Evolutionary conservation across 163 green algal genomes (phyloP).

Genomic region (Scenedesmus sp.): DNA sequence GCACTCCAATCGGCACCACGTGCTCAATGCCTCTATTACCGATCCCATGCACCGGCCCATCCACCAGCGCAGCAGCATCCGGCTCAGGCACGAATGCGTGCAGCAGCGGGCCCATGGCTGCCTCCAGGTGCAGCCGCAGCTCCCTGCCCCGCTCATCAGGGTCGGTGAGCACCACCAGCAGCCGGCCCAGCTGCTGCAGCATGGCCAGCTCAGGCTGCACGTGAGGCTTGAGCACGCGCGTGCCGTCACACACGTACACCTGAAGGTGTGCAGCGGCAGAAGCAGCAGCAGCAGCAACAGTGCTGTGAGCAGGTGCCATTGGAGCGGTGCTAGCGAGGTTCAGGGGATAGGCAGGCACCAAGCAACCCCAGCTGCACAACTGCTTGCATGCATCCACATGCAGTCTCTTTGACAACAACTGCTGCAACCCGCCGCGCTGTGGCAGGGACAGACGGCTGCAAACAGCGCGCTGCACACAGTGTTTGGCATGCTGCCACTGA

Average conservation of each 20-base stretch:
- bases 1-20: constrained; percentile 30
- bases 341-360: not conserved
- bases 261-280: not conserved
- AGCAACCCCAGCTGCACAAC: not conserved
- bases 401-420: not conserved
- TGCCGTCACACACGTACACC: constrained; percentile 55
- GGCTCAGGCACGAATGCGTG: constrained; percentile 54
- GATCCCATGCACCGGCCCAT: constrained; percentile 28
- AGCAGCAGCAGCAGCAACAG: not conserved
- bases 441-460: no score
- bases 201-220: constrained; percentile 34
- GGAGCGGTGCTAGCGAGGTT: no score
- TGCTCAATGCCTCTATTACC: constrained; percentile 56
- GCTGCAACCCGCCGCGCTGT: not conserved
- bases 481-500: no score
- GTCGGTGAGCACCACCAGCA: constrained; percentile 52
- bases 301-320: not conserved
- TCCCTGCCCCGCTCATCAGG: constrained; percentile 52
- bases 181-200: constrained; percentile 30
- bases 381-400: not conserved
- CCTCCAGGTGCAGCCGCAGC: constrained; percentile 47
- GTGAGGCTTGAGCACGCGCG: constrained; percentile 45
- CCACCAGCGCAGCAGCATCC: not conserved
- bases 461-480: no score
- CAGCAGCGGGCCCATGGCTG: constrained; percentile 25